Percentiles rank a stretch among this genome's conserved stretches.
Evolutionary conservation across 2,329 filamentous ascomycete species (phyloP).

Genomic region (Fusarium heterosporum): DNA sequence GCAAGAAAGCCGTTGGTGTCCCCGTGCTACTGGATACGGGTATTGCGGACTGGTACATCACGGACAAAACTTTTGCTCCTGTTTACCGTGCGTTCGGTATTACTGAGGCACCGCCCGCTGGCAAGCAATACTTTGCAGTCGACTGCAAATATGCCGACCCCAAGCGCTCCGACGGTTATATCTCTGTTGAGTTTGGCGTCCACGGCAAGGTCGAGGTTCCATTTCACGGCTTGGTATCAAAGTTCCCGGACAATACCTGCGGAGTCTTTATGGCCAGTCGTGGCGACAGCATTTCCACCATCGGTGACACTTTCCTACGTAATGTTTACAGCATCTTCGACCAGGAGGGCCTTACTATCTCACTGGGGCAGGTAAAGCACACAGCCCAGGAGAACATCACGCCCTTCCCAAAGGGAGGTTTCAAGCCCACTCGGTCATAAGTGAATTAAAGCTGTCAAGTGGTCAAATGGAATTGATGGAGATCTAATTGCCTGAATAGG

Average conservation of each 20-base stretch:
- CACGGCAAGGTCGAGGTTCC: constrained; percentile 8
- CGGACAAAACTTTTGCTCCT: background rate
- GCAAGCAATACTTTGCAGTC: background rate
- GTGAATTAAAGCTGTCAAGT: no score
- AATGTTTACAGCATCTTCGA: constrained; percentile 15
- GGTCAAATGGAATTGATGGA: no score
- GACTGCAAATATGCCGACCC: constrained; percentile 8
- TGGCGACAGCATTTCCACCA: background rate
- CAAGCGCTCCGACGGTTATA: background rate
- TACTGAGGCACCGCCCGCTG: background rate
- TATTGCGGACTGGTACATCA: background rate
- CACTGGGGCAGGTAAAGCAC: constrained; percentile 4
- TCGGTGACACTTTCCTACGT: constrained; percentile 11
- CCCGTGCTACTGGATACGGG: background rate
- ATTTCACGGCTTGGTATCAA: background rate
- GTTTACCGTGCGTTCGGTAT: background rate
- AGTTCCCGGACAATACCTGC: background rate
- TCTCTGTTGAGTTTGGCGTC: background rate
- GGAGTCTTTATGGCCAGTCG: background rate
- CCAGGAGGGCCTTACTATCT: background rate
- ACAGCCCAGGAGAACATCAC: background rate
- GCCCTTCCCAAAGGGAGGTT: background rate
- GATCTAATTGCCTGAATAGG: no score
- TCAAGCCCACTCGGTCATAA: background rate
- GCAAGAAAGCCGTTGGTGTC: background rate